Evolutionary conservation across 768 basidiomycete genomes (phyloP), one percentile per base, ranked within the genome.

Genomic region (Termitomyces titanicus): DNA sequence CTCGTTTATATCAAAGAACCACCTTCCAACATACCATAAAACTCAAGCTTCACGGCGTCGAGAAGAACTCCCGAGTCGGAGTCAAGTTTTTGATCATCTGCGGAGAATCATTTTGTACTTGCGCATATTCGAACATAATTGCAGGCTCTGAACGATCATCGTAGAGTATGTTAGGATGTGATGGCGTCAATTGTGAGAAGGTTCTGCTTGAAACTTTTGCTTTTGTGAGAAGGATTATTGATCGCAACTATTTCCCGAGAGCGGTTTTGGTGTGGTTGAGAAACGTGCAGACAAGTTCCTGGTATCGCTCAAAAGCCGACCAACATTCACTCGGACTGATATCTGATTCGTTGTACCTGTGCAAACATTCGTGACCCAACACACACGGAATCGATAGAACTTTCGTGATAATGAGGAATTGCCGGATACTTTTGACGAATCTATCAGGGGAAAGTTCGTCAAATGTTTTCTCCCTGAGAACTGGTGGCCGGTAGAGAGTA

Each of bases 341-440:
- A n/a, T 17, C 17, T 10, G 25, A 27, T 37, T 35, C 35, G 22
- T 17, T 34, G 24, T 25, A 38, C 33, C 24, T 24, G n/a, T 31
- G 31, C 22, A 45, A 33, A 48, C 17, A 51, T 17, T 25, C 35
- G 18, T 13, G 37, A 49, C 53, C 47, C 25, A 57, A 17, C 24
- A 22, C 27, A 49, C 40, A 57, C 20, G 43, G 22, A 17, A 34
- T 48, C 25, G 52, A 51, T 2, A 59, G 39, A 11, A 62, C 54
- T 27, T 39, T 43, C 4, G 31, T 18, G 9, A 56, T 48, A 13
- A 43, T 40, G 3, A 20, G 20, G 10, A 57, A 38, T 24, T 49
- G 52, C 49, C 55, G 57, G 6, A 54, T 39, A 49, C 37, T 48
- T 40, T 57, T 33, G n/a, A 62, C 53, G 27, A 62, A 55, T 22